Conservation (phyloP, 257 asterid species). For the Salvia splendens region DNA sequence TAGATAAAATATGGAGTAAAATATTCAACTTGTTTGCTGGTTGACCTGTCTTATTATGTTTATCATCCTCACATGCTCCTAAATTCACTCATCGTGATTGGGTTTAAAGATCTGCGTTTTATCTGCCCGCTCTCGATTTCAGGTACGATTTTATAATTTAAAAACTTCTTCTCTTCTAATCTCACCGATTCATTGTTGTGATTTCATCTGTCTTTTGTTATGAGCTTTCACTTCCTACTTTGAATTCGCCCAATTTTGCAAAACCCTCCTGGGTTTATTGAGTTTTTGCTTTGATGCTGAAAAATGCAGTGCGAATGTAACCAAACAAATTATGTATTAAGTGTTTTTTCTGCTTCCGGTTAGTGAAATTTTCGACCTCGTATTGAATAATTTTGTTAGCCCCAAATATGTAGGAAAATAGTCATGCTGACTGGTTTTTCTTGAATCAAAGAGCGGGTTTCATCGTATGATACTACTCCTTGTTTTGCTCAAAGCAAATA, state of each 20-base stretch:
- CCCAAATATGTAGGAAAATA: slow-evolving; percentile 13
- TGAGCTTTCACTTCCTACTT: background rate
- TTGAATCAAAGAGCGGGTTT: slow-evolving; percentile 26
- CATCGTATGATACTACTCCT: background rate
- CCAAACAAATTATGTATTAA: slow-evolving; percentile 17
- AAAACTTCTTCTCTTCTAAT: background rate
- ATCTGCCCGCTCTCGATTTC: slow-evolving; percentile 19
- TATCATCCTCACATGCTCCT: background rate
- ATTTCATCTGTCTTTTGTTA: background rate
- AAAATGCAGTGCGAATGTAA: slow-evolving; percentile 13
- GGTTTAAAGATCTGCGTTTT: slow-evolving; percentile 40
- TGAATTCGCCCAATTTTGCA: slow-evolving; percentile 7
- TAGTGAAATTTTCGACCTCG: slow-evolving; percentile 20
- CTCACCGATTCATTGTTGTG: too few species aligned
- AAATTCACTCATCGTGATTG: slow-evolving; percentile 14
- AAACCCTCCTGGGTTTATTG: slow-evolving; percentile 30
- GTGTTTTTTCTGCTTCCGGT: background rate
- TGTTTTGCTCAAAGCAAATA: background rate
- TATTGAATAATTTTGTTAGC: slow-evolving; percentile 12
- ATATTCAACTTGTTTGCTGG: slow-evolving; percentile 12
- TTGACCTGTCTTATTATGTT: background rate
- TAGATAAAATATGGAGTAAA: slow-evolving; percentile 5
- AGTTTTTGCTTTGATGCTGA: slow-evolving; percentile 8
- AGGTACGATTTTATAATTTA: slow-evolving; percentile 30
- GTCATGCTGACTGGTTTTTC: background rate